Base-by-base conservation (phyloP, 2,329 filamentous ascomycete species). In the Hortaea werneckii region DNA sequence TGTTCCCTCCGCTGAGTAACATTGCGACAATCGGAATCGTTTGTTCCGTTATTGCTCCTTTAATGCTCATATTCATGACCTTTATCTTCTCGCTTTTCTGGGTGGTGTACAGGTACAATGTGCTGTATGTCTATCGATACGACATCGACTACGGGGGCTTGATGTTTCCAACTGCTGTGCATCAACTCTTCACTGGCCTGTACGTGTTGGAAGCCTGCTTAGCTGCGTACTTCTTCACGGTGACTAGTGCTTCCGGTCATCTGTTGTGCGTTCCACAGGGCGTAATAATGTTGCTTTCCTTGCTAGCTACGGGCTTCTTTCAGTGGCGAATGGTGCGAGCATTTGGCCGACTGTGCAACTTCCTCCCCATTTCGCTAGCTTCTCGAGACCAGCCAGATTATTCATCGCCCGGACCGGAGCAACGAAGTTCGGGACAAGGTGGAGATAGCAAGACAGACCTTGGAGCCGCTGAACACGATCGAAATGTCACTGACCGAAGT, bases 61-160 rank as follows among this genome's bases (percentile, higher is more conserved):
- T 98, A 9, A 95, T 98, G 60, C 79, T 92, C 41, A 70, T 96
- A 13, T 96, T 98, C 70, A 90, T 92, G 56, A 80, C 95, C 57
- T 80, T 96, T 62, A 95, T 90, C 0, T 96, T 96, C 64, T 77
- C 78, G 40, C 72, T 98, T 0, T 82, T 96, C 53, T 98, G 89
- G 89, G 74, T 95, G 40, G 90, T 92, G 1, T 88, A 96, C 63
- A 80, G 90, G n/a, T 96, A 96, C 67, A 90, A 90, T 55, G 94
- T 94, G 70, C 77, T 98, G 13, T 98, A 95, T 58, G 89, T 98
- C 49, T 94, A 82, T 27, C 85, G 88, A 43, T 94, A 94, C 64
- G 79, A 82, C 54, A 80, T 83, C 49, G 92, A 98, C 65, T 96
- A 90, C 0, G 92, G 92, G 37, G 92, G 92, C 38, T 76, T 96